Evolutionary conservation across 2,329 filamentous ascomycete species (phyloP).

Genomic region (Cladorrhinum sp.): DNA sequence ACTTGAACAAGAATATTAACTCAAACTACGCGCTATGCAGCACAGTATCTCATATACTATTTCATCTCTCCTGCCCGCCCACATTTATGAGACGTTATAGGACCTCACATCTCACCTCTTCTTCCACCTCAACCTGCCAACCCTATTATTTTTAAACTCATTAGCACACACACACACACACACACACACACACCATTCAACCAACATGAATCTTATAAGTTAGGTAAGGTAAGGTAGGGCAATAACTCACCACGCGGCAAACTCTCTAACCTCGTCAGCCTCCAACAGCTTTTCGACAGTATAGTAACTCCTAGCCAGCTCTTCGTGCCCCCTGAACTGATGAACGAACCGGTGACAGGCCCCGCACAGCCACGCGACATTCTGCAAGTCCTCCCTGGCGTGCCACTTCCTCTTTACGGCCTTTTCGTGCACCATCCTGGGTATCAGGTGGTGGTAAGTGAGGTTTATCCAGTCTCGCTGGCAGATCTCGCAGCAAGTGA

Average conservation of each 20-base stretch:
- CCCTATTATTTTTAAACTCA: neutral
- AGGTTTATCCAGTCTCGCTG: conserved; percentile 69
- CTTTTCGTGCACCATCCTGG: conserved; percentile 72
- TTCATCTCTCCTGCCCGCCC: too few relatives aligned
- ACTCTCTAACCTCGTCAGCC: conserved; percentile 68
- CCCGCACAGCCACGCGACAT: conserved; percentile 81
- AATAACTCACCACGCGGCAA: conserved; percentile 59
- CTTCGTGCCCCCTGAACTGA: conserved; percentile 70
- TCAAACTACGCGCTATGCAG: too few relatives aligned
- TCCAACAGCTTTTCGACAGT: conserved; percentile 68
- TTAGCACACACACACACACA: neutral
- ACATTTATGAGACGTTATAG: too few relatives aligned
- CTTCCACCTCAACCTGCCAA: neutral
- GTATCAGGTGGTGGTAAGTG: conserved; percentile 84
- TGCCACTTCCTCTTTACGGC: conserved; percentile 78
- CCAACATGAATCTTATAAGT: neutral
- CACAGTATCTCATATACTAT: too few relatives aligned
- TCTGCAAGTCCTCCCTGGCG: conserved; percentile 68
- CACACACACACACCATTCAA: too few relatives aligned
- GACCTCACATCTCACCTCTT: neutral
- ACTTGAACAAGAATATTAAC: too few relatives aligned
- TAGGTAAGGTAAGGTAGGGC: neutral
- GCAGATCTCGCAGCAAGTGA: conserved; percentile 71
- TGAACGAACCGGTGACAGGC: conserved; percentile 85
- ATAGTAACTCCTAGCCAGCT: conserved; percentile 68